Percentiles rank a stretch among this genome's conserved stretches.
Evolutionary conservation across 768 basidiomycete genomes (phyloP).

Genomic region (Scleroderma bovista): DNA sequence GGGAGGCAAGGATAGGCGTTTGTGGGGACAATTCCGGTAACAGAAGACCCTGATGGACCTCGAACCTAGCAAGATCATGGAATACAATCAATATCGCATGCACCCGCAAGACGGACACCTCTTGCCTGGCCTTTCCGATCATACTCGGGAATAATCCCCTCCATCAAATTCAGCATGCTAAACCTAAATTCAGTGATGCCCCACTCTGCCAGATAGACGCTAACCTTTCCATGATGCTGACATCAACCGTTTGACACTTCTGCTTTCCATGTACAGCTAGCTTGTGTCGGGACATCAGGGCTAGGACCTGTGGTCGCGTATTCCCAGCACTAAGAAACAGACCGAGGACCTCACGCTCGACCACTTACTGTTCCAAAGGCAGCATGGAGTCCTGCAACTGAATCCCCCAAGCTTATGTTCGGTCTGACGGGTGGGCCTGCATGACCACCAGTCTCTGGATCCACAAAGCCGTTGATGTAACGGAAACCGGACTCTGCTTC

Average conservation of each 20-base stretch:
- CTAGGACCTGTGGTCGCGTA: slow-evolving; percentile 44
- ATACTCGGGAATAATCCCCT: slow-evolving; percentile 71
- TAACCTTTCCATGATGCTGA: slow-evolving; percentile 69
- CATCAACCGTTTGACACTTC: slow-evolving; percentile 58
- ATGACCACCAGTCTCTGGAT: slow-evolving; percentile 46
- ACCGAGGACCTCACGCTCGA: background rate
- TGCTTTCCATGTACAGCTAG: slow-evolving; percentile 23
- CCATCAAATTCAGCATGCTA: slow-evolving; percentile 75
- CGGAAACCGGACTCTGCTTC: slow-evolving; percentile 74
- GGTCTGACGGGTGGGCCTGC: slow-evolving; percentile 62
- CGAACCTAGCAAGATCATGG: slow-evolving; percentile 40
- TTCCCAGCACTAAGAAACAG: background rate
- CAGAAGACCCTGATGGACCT: slow-evolving; percentile 68
- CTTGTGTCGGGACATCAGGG: slow-evolving; percentile 45
- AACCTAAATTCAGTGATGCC: background rate
- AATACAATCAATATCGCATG: background rate
- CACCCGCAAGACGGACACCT: background rate
- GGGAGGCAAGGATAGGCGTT: slow-evolving; percentile 68
- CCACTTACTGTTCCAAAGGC: slow-evolving; percentile 64
- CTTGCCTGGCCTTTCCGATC: slow-evolving; percentile 63
- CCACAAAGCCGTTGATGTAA: slow-evolving; percentile 63
- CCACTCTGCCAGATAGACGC: background rate
- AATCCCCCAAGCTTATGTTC: slow-evolving; percentile 69
- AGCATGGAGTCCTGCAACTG: slow-evolving; percentile 65
- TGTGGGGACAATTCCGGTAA: slow-evolving; percentile 72